Percentiles rank a stretch among this genome's conserved stretches.
Conservation (phyloP, 306 rosid genomes). For the Dryas alaskensis region DNA sequence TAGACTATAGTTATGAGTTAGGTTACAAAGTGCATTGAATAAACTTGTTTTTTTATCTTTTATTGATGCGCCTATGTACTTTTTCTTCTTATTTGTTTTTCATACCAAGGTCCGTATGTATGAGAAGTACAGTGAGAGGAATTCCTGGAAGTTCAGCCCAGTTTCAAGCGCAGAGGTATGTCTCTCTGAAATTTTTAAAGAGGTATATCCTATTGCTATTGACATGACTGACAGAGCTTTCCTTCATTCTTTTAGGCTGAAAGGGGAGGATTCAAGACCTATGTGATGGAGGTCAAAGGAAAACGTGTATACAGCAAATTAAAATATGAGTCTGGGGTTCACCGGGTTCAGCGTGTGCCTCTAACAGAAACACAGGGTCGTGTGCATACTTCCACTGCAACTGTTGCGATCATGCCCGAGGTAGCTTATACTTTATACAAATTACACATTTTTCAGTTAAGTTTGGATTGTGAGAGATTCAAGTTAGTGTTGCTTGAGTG, state of each 20-base stretch:
- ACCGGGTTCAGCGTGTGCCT: constrained; percentile 98
- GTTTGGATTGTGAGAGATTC: constrained; percentile 10
- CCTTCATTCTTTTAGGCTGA: constrained; percentile 62
- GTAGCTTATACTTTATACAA: constrained; percentile 41
- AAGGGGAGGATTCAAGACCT: constrained; percentile 94
- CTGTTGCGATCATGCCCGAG: constrained; percentile 99
- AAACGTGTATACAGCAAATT: constrained; percentile 86
- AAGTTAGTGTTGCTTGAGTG: background rate
- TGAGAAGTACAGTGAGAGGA: constrained; percentile 80
- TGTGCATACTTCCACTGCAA: constrained; percentile 97
- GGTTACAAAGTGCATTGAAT: background rate
- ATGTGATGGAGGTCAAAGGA: constrained; percentile 95
- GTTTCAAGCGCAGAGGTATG: constrained; percentile 75
- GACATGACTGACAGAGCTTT: constrained; percentile 6
- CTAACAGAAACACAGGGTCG: constrained; percentile 96
- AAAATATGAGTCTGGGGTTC: constrained; percentile 96
- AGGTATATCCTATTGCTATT: constrained; percentile 19
- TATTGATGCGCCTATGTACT: background rate
- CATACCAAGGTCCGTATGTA: constrained; percentile 81
- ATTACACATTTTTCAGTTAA: constrained; percentile 11
- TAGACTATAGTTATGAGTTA: background rate
- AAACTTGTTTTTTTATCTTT: background rate
- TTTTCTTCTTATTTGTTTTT: background rate
- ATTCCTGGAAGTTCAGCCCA: constrained; percentile 64
- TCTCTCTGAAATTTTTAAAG: constrained; percentile 11